Base-by-base conservation (phyloP, 2,329 filamentous ascomycete genomes). In the Diaporthe destruens region DNA sequence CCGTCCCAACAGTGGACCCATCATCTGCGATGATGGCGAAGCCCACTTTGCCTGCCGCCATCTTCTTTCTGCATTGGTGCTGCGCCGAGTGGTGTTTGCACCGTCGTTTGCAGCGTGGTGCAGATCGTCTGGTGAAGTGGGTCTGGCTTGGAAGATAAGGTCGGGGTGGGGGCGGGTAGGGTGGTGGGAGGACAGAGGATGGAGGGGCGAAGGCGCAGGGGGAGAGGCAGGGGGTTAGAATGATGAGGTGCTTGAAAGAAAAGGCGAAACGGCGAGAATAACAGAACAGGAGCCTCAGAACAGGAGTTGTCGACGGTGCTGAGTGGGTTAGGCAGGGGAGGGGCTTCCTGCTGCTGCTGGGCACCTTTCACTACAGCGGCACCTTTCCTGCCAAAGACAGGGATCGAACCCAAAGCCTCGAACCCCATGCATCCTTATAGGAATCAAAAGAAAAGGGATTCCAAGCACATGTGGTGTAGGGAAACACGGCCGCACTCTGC, bases 401-500 rank as follows among this genome's bases (percentile, higher is more conserved):
- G 34, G 7, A 8, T 36, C 34, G 34, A 36, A 36, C 34, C 34
- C 9, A 20, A 56, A 20, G 34, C 55, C 20, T 16, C 9, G 54
- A 23, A 11, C 9, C 11, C 34, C 36, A 12, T n/a, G 2, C n/a
- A 34, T 9, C 55, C 7, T 16, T 39, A 57, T 42, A 25, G 7
- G 5, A 34, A 20, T 25, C 11, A 18, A 57, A 39, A 8, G 5
- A 11, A 36, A 11, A 4, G 20, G 11, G 2, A 25, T 39, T 34
- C 20, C 9, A 57, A 25, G 55, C 23, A 7, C 34, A 8, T 6
- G n/a, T 61, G 56, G 56, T 61, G 56, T 61, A 61, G 29, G 56
- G 29, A 29, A 61, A 61, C 56, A 61, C 56, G 16, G 56, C 56
- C 29, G 56, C 56, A 42, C 36, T 39, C 36, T 25, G 36, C 23